Conservation (phyloP, 2,329 filamentous ascomycete genomes). For the Colletotrichum sp. region DNA sequence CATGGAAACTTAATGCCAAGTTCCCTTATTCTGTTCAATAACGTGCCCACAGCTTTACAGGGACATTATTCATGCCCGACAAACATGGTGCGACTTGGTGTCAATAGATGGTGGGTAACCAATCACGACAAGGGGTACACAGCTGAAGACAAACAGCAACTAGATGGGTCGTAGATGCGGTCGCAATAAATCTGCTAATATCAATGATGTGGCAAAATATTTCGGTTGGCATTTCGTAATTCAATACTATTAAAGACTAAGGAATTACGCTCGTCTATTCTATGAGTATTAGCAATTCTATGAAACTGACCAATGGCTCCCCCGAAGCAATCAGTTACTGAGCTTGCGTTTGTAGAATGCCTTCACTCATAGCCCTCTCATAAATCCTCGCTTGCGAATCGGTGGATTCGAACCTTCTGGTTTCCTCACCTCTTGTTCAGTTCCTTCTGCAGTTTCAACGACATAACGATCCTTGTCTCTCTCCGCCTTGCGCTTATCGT, state of each 20-base stretch:
- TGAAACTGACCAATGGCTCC: not conserved
- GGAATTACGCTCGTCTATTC: not conserved
- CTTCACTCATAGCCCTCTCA: conserved; percentile 30
- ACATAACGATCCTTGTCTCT: conserved; percentile 30
- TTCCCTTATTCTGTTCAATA: not conserved
- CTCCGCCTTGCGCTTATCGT: conserved; percentile 28
- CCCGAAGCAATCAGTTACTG: not conserved
- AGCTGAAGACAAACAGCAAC: not conserved
- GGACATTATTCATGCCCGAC: not conserved
- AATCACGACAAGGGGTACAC: not conserved
- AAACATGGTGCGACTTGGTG: not conserved
- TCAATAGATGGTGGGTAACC: not conserved
- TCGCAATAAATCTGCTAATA: not conserved
- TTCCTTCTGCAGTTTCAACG: conserved; percentile 24
- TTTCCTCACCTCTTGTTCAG: conserved; percentile 31
- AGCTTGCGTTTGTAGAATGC: not conserved
- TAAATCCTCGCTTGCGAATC: conserved; percentile 33
- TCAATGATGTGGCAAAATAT: not conserved
- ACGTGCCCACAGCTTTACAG: not conserved
- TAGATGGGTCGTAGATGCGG: not conserved
- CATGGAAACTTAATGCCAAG: not conserved
- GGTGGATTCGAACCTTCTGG: conserved; percentile 30
- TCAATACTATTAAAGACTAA: not conserved
- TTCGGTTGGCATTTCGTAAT: not conserved
- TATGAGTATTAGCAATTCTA: not conserved